phyloP scores from a whole-genome alignment of 768 basidiomycete species.

The Lactifluus echinatus region DNA sequence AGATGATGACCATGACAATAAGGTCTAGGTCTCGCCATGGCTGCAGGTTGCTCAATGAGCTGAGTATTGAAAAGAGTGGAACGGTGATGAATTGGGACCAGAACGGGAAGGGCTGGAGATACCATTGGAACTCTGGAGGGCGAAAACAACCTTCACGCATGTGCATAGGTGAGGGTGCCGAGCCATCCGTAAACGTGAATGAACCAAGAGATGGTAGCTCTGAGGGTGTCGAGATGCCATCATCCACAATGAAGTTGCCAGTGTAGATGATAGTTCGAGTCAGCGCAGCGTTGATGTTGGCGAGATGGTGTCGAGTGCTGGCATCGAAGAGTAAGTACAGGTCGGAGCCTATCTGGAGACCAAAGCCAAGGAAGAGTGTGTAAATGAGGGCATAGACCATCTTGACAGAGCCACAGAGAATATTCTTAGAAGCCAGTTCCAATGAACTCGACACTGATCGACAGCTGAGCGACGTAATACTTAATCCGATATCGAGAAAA shows the following conservation, averaged over 20 bases:
- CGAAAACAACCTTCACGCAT: conserved; percentile 66
- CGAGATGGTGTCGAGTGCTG: conserved; percentile 42
- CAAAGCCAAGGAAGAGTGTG: conserved; percentile 77
- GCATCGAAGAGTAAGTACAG: conserved; percentile 66
- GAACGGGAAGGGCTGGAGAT: conserved; percentile 68
- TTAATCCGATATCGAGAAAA: conserved; percentile 16
- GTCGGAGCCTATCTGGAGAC: conserved; percentile 77
- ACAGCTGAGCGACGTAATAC: conserved; percentile 3
- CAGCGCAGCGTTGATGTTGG: conserved; percentile 44
- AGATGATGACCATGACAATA: conserved; percentile 77
- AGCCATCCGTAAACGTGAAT: conserved; percentile 55
- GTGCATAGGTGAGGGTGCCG: conserved; percentile 37
- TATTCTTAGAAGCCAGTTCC: conserved; percentile 80
- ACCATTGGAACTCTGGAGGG: conserved; percentile 58
- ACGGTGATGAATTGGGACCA: conserved; percentile 75
- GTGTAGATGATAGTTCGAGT: conserved; percentile 43
- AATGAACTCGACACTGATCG: conserved; percentile 66
- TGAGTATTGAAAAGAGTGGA: conserved; percentile 60
- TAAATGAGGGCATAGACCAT: conserved; percentile 89
- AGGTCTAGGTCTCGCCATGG: conserved; percentile 64
- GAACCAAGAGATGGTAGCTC: conserved; percentile 46
- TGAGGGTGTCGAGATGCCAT: conserved; percentile 31
- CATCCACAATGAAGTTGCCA: conserved; percentile 63
- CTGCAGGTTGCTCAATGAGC: conserved; percentile 72
- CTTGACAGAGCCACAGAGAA: conserved; percentile 75